These are phyloP conservation scores for Kewa caespitosa DNA, from an alignment of 179 eudicot species.

Conservation along the genomic window DNA sequence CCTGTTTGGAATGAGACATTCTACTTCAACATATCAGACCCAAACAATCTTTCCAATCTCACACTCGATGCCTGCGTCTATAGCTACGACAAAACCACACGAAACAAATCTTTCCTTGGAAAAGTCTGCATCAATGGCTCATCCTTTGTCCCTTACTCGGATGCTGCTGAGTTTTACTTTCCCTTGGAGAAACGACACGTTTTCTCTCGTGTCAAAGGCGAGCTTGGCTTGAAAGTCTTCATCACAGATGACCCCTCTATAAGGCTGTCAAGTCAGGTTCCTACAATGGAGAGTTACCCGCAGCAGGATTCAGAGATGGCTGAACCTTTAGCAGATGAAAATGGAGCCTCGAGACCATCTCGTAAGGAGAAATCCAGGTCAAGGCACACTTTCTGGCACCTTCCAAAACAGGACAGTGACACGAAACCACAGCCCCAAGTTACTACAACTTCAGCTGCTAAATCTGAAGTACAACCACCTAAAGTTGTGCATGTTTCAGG, in stretches of 20 bases:
- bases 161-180: conserved; percentile 61
- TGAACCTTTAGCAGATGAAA: conserved; percentile 20
- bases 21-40: conserved; percentile 64
- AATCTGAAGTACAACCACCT: conserved; percentile 38
- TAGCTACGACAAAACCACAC: conserved; percentile 30
- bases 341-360: conserved; percentile 18
- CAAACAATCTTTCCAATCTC: conserved; percentile 45
- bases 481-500: conserved; percentile 36
- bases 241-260: conserved; percentile 55
- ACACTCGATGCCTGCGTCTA: conserved; percentile 64
- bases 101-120: conserved; percentile 57
- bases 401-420: conserved; percentile 40
- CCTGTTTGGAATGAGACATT: conserved; percentile 84
- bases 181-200: conserved; percentile 61
- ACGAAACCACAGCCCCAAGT: conserved; percentile 30
- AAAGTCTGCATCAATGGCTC: conserved; percentile 57
- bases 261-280: conserved; percentile 40
- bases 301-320: conserved; percentile 21
- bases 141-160: conserved; percentile 64
- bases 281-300: conserved; percentile 35
- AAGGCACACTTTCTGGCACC: conserved; percentile 45
- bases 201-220: conserved; percentile 75
- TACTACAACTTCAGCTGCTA: conserved; percentile 25
- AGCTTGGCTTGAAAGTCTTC: conserved; percentile 73
- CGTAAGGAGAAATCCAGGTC: conserved; percentile 31